Conservation (phyloP, 2,329 filamentous ascomycete genomes). For the Fusarium napiforme region DNA sequence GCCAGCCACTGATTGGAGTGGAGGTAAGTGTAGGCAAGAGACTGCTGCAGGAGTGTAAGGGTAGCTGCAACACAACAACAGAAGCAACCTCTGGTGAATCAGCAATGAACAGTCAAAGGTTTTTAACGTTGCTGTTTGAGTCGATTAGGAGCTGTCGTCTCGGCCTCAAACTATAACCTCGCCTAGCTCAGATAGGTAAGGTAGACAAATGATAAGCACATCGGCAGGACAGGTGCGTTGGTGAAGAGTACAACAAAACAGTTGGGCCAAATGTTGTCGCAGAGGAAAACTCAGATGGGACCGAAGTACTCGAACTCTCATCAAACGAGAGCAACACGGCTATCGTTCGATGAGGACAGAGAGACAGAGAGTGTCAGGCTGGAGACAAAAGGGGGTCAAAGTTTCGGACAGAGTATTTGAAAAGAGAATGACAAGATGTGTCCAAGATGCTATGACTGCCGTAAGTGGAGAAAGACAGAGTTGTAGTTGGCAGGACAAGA, state of each 20-base stretch:
- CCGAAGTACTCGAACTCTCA: conserved; percentile 7
- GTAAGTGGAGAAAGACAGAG: neutral
- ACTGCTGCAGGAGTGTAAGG: conserved; percentile 31
- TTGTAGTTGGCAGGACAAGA: neutral
- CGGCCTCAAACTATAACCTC: conserved; percentile 3
- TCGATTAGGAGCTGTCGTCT: conserved; percentile 3
- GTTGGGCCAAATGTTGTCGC: neutral
- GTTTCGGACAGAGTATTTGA: conserved; percentile 18
- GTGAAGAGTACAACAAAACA: neutral
- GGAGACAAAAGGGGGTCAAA: conserved; percentile 28
- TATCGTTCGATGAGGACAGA: conserved; percentile 28
- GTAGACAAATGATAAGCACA: conserved; percentile 1
- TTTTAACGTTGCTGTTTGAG: conserved; percentile 3
- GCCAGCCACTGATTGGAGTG: conserved; percentile 40
- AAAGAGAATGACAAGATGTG: conserved; percentile 19
- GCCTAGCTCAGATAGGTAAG: conserved; percentile 13
- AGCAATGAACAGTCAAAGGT: conserved; percentile 11
- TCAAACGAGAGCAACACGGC: conserved; percentile 18
- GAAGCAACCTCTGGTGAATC: neutral
- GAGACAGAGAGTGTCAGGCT: conserved; percentile 23
- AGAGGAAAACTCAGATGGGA: neutral
- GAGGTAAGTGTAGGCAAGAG: conserved; percentile 19
- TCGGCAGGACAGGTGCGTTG: neutral
- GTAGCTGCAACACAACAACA: conserved; percentile 2
- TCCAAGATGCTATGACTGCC: conserved; percentile 16